A percentile compares a stretch with the other conserved stretches of the same genome.
phyloP scores from a whole-genome alignment of 345 rosid species.

The Eucalyptus lansdowneana region DNA sequence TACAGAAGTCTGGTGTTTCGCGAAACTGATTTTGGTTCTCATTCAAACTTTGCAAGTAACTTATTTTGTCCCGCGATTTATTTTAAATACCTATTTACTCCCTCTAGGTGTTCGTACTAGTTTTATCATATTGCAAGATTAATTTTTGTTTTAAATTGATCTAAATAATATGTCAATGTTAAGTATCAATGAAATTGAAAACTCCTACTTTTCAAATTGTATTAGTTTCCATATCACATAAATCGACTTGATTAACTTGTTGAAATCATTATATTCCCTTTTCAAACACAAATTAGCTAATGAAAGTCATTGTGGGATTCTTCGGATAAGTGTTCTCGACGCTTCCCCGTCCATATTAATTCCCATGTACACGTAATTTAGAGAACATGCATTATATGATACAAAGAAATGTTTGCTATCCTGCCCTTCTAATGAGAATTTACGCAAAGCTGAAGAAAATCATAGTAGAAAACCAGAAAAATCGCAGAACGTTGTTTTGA shows the following conservation, averaged over 20 bases:
- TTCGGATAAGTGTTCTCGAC: neutral
- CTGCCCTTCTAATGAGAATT: neutral
- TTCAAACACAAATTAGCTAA: neutral
- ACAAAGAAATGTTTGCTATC: neutral
- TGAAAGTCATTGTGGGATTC: neutral
- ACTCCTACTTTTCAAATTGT: neutral
- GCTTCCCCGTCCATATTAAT: neutral
- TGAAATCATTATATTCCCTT: neutral
- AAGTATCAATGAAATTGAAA: neutral
- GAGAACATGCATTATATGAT: neutral
- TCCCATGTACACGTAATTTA: no score
- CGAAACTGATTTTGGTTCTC: no score
- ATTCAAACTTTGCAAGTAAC: no score
- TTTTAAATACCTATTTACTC: no score
- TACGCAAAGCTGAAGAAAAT: neutral
- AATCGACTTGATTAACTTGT: neutral
- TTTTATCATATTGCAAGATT: neutral
- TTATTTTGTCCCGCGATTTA: no score
- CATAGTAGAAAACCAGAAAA: neutral
- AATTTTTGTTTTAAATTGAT: neutral
- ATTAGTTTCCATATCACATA: neutral
- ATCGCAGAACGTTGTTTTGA: neutral
- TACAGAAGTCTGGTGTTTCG: accelerated
- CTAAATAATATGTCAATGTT: neutral
- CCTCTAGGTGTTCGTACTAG: no score